Conservation (phyloP, 768 basidiomycete species). For the Lanmaoa pseudosensibilis region DNA sequence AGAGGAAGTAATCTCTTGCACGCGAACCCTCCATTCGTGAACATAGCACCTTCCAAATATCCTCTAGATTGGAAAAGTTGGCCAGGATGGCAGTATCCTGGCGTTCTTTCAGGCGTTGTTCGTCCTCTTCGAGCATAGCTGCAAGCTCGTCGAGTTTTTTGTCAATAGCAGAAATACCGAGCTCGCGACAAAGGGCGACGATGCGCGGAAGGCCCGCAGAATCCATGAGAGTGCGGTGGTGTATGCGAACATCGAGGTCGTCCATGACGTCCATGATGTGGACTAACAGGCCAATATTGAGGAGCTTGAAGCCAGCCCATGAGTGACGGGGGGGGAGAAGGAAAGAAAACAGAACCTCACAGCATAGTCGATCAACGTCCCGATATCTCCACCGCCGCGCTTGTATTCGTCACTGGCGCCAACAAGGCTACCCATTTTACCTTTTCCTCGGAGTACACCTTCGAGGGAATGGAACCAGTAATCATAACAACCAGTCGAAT, state of each 20-base stretch:
- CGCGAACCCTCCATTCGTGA: conserved; percentile 75
- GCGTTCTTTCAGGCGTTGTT: conserved; percentile 66
- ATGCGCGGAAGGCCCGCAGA: conserved; percentile 77
- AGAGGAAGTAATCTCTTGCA: conserved; percentile 82
- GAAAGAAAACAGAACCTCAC: conserved; percentile 45
- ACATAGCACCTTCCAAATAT: conserved; percentile 82
- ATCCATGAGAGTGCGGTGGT: conserved; percentile 89
- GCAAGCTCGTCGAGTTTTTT: conserved; percentile 64
- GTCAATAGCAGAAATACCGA: conserved; percentile 64
- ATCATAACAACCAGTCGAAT: conserved; percentile 64
- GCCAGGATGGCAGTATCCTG: conserved; percentile 74
- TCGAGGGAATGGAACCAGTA: conserved; percentile 91
- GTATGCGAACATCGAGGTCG: conserved; percentile 81
- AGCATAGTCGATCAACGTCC: conserved; percentile 80
- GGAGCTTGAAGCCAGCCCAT: conserved; percentile 17
- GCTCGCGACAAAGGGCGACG: conserved; percentile 63
- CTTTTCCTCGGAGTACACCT: conserved; percentile 72
- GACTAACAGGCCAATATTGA: conserved; percentile 74
- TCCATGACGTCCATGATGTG: conserved; percentile 63
- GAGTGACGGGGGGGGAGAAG: conserved; percentile 6
- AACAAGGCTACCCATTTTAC: conserved; percentile 93
- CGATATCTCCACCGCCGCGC: conserved; percentile 62
- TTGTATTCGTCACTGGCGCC: conserved; percentile 92
- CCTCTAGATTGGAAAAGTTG: conserved; percentile 77
- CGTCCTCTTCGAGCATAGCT: conserved; percentile 68